phyloP scores from a whole-genome alignment of 2,329 filamentous ascomycete species.

The Aureobasidium mangrovei region DNA sequence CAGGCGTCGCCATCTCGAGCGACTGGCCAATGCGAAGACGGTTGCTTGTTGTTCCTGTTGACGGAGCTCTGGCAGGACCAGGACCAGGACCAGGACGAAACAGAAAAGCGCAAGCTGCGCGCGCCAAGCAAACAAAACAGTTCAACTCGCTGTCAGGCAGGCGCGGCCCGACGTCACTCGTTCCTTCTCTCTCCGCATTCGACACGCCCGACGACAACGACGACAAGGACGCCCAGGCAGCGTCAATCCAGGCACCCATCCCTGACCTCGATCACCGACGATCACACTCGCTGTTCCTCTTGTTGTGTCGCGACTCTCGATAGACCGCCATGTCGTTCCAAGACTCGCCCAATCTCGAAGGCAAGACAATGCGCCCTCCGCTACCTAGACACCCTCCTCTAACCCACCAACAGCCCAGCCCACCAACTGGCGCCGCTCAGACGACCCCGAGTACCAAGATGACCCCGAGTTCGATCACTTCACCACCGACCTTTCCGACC shows the following conservation, averaged over 20 bases:
- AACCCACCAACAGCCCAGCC: constrained; percentile 45
- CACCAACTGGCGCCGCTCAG: constrained; percentile 56
- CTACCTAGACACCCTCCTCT: not conserved
- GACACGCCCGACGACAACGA: not conserved
- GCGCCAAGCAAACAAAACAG: constrained; percentile 6
- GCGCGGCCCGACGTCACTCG: constrained; percentile 1
- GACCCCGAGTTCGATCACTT: constrained; percentile 85
- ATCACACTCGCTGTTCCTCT: not conserved
- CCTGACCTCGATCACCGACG: not conserved
- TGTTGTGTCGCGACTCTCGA: not conserved
- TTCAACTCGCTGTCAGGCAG: not conserved
- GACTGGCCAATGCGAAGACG: not conserved
- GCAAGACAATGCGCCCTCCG: constrained; percentile 10
- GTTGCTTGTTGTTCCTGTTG: not conserved
- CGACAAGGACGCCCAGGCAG: not conserved
- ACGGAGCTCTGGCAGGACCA: not conserved
- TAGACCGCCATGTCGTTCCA: constrained; percentile 21
- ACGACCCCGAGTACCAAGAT: constrained; percentile 72
- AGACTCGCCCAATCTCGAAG: constrained; percentile 19
- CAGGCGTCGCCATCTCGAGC: not conserved
- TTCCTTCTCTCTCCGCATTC: constrained; percentile 8
- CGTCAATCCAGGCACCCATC: constrained; percentile 1
- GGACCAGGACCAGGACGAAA: not conserved
- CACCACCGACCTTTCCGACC: constrained; percentile 74
- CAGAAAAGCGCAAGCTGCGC: constrained; percentile 8